Evolutionary conservation across 495 filamentous ascomycete genomes (phyloP).

Genomic region (Annulohypoxylon nitens): DNA sequence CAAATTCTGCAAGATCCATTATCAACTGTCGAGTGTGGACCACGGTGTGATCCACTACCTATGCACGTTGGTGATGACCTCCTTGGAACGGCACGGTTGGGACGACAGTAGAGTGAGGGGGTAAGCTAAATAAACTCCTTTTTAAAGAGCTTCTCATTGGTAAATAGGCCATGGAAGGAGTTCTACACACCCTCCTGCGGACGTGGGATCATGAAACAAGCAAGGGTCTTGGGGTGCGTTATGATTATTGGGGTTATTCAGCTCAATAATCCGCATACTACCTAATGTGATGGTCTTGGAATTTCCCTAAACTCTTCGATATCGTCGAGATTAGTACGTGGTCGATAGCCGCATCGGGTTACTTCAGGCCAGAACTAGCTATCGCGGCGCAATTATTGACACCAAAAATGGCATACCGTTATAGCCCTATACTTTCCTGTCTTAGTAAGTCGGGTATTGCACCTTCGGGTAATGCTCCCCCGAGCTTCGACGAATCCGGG

Average conservation of each 20-base stretch:
- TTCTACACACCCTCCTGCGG: conserved; percentile 40
- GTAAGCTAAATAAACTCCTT: conserved; percentile 22
- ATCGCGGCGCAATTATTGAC: conserved; percentile 5
- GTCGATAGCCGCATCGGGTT: conserved; percentile 1
- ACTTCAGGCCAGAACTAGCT: conserved; percentile 3
- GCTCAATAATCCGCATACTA: conserved; percentile 34
- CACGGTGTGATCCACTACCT: conserved; percentile 26
- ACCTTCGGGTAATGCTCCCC: conserved; percentile 37
- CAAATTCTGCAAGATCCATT: conserved; percentile 4
- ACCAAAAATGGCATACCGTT: conserved; percentile 22
- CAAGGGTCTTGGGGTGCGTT: conserved; percentile 35
- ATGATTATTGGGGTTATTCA: conserved; percentile 30
- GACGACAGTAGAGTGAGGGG: conserved; percentile 21
- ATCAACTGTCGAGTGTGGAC: conserved; percentile 13
- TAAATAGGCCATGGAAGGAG: conserved; percentile 35
- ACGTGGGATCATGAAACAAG: conserved; percentile 41
- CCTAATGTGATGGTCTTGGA: conserved; percentile 14
- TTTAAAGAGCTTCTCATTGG: conserved; percentile 26
- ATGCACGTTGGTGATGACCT: conserved; percentile 32
- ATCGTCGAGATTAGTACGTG: conserved; percentile 8
- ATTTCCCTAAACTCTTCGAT: neutral
- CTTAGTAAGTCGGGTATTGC: conserved; percentile 43
- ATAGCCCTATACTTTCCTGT: conserved; percentile 19
- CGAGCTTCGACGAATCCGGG: conserved; percentile 15
- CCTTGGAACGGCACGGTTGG: conserved; percentile 25